Evolutionary conservation across 371 early-diverging fungal species (phyloP), one percentile per base, ranked within the genome.

Genomic region (Apophysomyces elegans): DNA sequence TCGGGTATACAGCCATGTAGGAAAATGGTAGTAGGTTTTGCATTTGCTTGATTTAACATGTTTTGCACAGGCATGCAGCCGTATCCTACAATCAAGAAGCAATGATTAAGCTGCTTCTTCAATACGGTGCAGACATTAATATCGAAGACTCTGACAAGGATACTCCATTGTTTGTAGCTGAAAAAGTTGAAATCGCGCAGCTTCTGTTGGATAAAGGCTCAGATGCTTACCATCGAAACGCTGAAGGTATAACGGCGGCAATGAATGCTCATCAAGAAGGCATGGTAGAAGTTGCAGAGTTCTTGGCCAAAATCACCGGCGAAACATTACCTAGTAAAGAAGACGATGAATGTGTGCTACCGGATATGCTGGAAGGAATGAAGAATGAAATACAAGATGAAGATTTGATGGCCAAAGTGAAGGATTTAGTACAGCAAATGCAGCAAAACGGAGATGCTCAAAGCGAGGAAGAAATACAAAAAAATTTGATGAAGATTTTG

Each of bases 131-230:
- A 46, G 72, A 92, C 61, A 80, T 92, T 39, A 85, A 91, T 69
- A 75, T 94, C 35, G 76, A 78, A 56, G 96, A 95, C 70, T 66
- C 77, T 26, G 96, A 96, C 38, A 90, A 92, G 61, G 95, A 95
- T 66, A 93, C 96, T 18, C 94, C 95, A 11, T 79, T 96, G 39
- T 93, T 90, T 68, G 87, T 90, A n/a, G 88, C 88, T 61, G 95
- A 95, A 65, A 86, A 88, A 45, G 83, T 83, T 4, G 88, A 84
- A n/a, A 87, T 89, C 62, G 95, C 93, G 36, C 63, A 85, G 59
- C 65, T 88, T 59, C 74, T 96, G 47, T 56, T 95, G 36, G 85
- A 89, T 46, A 73, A 80, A 56, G 94, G 94, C 5, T 93, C 95
- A 1, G 86, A 94, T 69, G 81, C 90, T 8, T 75, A 73, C 5